Base-by-base conservation (phyloP, 768 basidiomycete genomes). In the Paxillus involutus region DNA sequence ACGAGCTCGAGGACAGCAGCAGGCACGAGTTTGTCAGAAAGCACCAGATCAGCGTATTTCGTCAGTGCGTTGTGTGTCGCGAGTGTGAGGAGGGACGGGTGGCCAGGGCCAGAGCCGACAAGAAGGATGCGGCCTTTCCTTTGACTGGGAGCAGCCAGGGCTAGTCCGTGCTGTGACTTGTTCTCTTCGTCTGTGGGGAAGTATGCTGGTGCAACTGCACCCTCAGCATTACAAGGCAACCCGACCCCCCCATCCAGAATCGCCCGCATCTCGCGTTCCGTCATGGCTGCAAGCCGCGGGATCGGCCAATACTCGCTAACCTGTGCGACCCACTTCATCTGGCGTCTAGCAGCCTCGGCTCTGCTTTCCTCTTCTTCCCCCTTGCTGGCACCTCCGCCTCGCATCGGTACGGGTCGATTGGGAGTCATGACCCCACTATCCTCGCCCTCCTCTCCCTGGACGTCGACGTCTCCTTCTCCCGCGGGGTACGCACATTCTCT, bases 11-110 rank as follows among this genome's bases (percentile, higher is more conserved):
- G 84, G 9, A 99, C 89, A 8, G 87, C 84, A 13, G 87, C 80
- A 0, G 96, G 96, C 2, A 98, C 96, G 29, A 99, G 88, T 64
- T 99, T 99, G 74, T 99, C 97, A 13, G 94, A 91, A 12, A 99
- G 82, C 11, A 98, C 91, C 24, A 97, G 75, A 59, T 96, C 86
- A 2, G 94, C 92, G 29, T 84, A 78, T 51, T 80, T 77, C 2
- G 90, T 92, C 41, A 99, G 80, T 0, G 89, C 84, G 16, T 78
- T 80, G 60, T 91, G 90, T 0, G 94, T 91, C 1, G 94, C 91
- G 8, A 91, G 72, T 1, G 97, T 98, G 48, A 99, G 84, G 16
- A 99, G 80, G 3, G 90, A 88, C 0, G 96, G 94, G 58, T 96
- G 94, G 4, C 97, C 97, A 2, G 97, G 94, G 2, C 97, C 97